Conservation (phyloP, 306 rosid species). For the Potentilla sterilis region DNA sequence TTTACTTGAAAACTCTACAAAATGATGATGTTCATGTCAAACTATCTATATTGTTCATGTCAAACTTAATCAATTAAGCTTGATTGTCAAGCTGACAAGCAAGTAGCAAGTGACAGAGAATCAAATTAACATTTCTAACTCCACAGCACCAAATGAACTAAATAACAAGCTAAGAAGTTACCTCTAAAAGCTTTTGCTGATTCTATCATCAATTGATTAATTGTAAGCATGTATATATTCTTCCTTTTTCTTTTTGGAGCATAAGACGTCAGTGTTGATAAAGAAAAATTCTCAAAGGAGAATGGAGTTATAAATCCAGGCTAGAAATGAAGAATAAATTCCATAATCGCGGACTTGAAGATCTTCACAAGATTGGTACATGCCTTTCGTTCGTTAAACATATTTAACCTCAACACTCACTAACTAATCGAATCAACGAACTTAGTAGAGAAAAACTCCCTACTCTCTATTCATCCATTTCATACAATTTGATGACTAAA, state of each 20-base stretch:
- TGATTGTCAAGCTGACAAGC: neutral
- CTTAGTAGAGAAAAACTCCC: neutral
- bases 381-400: neutral
- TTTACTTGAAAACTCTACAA: slow-evolving; percentile 6
- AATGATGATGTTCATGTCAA: neutral
- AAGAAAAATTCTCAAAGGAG: neutral
- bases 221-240: neutral
- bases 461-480: neutral
- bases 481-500: neutral
- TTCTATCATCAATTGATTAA: neutral
- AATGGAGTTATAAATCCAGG: neutral
- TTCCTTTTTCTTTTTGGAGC: neutral
- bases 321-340: neutral
- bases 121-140: neutral
- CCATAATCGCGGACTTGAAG: neutral
- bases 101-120: neutral
- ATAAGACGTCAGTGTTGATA: neutral
- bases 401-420: neutral
- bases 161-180: neutral
- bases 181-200: neutral
- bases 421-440: neutral
- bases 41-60: no score
- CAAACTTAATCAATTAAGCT: neutral
- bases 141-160: neutral
- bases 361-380: neutral